Base-by-base conservation (phyloP, 345 rosid genomes). In the Populus alba region DNA sequence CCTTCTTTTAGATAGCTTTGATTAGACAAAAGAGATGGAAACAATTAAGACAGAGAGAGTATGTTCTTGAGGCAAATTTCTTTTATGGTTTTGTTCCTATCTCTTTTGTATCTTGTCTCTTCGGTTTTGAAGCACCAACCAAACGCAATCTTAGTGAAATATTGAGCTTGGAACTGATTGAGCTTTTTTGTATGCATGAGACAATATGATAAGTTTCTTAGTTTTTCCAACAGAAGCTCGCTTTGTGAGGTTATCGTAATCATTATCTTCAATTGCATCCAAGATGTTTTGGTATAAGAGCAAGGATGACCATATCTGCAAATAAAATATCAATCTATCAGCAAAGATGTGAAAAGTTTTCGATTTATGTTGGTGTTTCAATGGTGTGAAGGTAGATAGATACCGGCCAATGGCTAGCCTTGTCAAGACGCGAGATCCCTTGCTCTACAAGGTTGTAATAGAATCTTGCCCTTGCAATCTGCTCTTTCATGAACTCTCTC, bases 401-500 rank as follows among this genome's bases (percentile, higher is more conserved):
- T 85, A 91, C 91, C 79, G 91, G 90, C 92, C 90, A 87, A 18
- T 92, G 88, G 74, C 95, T 89, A 70, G 82, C 91, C 69, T 86
- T 80, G 79, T 86, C 84, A 23, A 87, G 90, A 74, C 81, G 87
- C 2, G 90, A 88, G 71, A 89, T 90, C 65, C 92, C 91, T 37
- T 84, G 89, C 73, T 89, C 90, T 8, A 92, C 95, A 53, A 86
- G 86, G 67, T 81, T 33, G 81, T 86, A 89, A 75, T 82, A 91
- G 80, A 67, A 83, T 71, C 95, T 86, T 47, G 92, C 92, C 80
- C 95, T 85, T 17, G 53, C 77, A 66, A 88, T 89, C 79, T 91
- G 92, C 79, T 81, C 85, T 68, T 83, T 89, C 91, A 88, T 84
- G 87, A 89, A 87, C 66, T 86, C 88, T 75, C 89, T 87, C 91